These are phyloP conservation scores for Fusarium fracticaudum DNA, from an alignment of 2,329 filamentous ascomycete genomes.

Conservation along the genomic window DNA sequence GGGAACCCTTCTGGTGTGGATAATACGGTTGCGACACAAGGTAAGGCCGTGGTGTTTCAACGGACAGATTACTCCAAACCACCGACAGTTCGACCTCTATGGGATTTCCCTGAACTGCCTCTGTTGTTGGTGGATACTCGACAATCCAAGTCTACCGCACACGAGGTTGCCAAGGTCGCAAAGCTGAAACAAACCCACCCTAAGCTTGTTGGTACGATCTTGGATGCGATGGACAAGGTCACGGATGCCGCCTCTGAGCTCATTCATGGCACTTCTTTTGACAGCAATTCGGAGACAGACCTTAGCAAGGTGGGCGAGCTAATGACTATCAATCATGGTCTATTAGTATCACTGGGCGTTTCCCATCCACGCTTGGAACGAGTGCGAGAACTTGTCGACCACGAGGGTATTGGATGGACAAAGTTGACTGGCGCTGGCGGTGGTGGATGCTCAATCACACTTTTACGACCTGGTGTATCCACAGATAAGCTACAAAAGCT, in stretches of 20 bases:
- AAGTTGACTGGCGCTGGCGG: constrained; percentile 97
- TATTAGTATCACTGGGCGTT: constrained; percentile 90
- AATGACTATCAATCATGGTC: constrained; percentile 92
- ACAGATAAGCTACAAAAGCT: constrained; percentile 68
- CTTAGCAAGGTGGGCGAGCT: constrained; percentile 84
- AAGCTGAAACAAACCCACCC: constrained; percentile 77
- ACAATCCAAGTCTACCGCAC: constrained; percentile 84
- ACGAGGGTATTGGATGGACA: constrained; percentile 92
- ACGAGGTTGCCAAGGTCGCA: constrained; percentile 87
- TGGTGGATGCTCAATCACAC: constrained; percentile 93
- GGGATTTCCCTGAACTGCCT: constrained; percentile 91
- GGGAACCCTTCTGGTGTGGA: constrained; percentile 97
- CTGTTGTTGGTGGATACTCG: constrained; percentile 90
- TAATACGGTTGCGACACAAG: constrained; percentile 93
- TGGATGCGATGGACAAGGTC: constrained; percentile 85
- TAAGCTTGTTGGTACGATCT: constrained; percentile 79
- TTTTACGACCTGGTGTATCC: constrained; percentile 76
- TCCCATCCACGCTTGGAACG: constrained; percentile 94
- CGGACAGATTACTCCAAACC: constrained; percentile 80
- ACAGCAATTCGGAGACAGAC: constrained; percentile 69
- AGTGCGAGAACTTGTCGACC: constrained; percentile 89
- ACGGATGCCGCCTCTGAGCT: constrained; percentile 64
- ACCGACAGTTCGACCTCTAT: constrained; percentile 78
- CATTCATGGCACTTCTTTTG: constrained; percentile 71
- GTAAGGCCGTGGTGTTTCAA: constrained; percentile 93